A percentile compares a stretch with the other conserved stretches of the same genome.
These are phyloP conservation scores for Fusarium gaditjirri DNA, from an alignment of 2,329 filamentous ascomycete species.

Conservation along the genomic window DNA sequence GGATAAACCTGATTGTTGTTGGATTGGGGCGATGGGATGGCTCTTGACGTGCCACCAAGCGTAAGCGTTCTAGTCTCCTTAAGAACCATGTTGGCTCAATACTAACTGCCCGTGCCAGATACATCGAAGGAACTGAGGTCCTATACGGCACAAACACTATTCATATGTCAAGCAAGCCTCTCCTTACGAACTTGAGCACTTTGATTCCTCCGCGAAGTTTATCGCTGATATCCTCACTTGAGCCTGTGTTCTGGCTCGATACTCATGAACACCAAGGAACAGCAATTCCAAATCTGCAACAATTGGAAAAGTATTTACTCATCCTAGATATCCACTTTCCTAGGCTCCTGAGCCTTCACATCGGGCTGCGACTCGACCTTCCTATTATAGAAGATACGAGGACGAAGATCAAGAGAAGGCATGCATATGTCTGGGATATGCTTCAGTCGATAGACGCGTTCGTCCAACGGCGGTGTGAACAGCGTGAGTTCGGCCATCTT, in stretches of 20 bases:
- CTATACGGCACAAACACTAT: constrained; percentile 3
- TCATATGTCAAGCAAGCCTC: background rate
- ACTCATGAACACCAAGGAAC: accelerated
- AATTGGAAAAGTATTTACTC: accelerated
- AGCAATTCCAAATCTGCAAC: accelerated
- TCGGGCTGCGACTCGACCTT: background rate
- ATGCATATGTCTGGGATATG: accelerated
- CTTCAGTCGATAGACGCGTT: background rate
- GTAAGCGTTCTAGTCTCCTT: background rate
- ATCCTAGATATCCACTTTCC: background rate
- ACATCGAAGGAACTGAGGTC: background rate
- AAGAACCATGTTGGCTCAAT: too few species aligned
- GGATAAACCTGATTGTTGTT: background rate
- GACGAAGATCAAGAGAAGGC: background rate
- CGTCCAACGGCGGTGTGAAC: background rate
- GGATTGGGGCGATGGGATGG: constrained; percentile 2
- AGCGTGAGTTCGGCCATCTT: accelerated
- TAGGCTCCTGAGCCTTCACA: background rate
- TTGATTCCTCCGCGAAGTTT: background rate
- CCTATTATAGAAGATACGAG: background rate
- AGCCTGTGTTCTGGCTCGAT: background rate
- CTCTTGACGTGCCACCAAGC: background rate
- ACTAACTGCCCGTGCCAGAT: too few species aligned
- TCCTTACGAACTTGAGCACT: background rate
- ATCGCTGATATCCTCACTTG: background rate